Conservation (phyloP, 192 early-diverging fungal species). For the Podila epigama region DNA sequence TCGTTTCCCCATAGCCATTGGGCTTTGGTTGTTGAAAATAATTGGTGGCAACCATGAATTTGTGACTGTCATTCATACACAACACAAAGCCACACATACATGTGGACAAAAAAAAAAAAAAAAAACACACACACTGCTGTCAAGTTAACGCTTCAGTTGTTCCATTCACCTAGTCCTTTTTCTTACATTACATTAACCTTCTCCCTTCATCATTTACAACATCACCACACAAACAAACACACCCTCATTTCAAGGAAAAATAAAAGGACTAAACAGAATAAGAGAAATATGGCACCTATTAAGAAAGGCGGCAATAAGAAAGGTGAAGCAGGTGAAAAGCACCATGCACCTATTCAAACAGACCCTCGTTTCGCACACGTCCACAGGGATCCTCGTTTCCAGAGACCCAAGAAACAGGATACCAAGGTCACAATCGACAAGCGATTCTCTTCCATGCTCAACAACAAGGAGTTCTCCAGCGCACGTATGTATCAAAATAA, state of each 20-base stretch:
- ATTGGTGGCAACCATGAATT: no score
- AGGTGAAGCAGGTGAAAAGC: not conserved
- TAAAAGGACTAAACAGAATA: not conserved
- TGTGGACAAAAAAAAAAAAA: constrained; percentile 1
- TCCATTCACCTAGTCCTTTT: not conserved
- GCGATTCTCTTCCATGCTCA: constrained; percentile 86
- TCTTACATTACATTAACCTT: not conserved
- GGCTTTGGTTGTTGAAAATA: no score
- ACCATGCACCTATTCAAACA: constrained; percentile 33
- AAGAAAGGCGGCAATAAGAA: constrained; percentile 35
- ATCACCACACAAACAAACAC: no score
- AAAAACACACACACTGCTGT: not conserved
- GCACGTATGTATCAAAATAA: constrained; percentile 53
- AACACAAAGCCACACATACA: no score
- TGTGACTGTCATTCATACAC: no score
- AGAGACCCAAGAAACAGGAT: constrained; percentile 78
- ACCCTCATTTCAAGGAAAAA: not conserved
- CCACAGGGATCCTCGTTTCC: constrained; percentile 81
- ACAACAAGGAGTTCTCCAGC: constrained; percentile 64
- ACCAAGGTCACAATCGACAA: constrained; percentile 88
- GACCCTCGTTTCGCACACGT: constrained; percentile 85
- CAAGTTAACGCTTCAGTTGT: not conserved
- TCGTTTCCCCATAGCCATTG: no score
- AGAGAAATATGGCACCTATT: constrained; percentile 30
- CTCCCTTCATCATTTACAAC: no score